Conservation (phyloP, 805 yeast species). For the Millerozyma acaciae region DNA sequence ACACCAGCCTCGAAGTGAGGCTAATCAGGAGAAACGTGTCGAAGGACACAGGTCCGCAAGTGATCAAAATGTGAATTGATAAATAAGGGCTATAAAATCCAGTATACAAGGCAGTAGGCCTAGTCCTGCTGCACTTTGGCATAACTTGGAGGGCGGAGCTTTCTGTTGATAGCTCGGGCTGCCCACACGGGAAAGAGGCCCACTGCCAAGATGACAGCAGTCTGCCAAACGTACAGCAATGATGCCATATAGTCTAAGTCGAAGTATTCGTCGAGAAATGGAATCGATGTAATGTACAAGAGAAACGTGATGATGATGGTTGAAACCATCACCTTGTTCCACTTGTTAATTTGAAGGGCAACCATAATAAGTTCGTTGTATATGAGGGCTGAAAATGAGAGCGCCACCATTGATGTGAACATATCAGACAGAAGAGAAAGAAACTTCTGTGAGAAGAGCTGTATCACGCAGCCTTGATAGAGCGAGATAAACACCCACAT, state of each 20-base stretch:
- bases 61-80: no score
- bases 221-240: conserved; percentile 65
- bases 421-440: conserved; percentile 53
- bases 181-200: conserved; percentile 90
- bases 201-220: conserved; percentile 55
- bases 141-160: conserved; percentile 87
- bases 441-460: conserved; percentile 73
- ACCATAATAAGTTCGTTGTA: conserved; percentile 92
- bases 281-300: conserved; percentile 69
- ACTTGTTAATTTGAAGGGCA: conserved; percentile 84
- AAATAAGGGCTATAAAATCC: no score
- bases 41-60: no score
- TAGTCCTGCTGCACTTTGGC: conserved; percentile 89
- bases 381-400: conserved; percentile 75
- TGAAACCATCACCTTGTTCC: conserved; percentile 76
- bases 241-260: conserved; percentile 61
- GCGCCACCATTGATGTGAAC: conserved; percentile 76
- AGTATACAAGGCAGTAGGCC: no score
- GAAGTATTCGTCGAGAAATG: conserved; percentile 84
- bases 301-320: conserved; percentile 68
- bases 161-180: conserved; percentile 68
- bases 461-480: conserved; percentile 88
- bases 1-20: no score
- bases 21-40: no score
- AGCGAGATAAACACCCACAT: conserved; percentile 86